Evolutionary conservation across 1,284 basidiomycete species (phyloP).

Genomic region (Cutaneotrichosporon mucoides): DNA sequence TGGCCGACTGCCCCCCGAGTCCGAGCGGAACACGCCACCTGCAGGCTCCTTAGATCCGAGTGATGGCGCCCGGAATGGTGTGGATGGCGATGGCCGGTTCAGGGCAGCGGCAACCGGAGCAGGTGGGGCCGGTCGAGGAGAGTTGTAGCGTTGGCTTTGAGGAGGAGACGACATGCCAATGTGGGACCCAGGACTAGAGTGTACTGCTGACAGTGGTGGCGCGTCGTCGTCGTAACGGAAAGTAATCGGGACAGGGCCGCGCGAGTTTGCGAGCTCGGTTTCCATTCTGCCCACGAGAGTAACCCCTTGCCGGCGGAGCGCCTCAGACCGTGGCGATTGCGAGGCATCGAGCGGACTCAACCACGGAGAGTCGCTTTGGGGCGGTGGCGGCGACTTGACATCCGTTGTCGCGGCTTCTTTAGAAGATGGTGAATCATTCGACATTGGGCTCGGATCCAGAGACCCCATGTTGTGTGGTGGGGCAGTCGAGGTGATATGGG

Average conservation of each 20-base stretch:
- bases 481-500: not conserved
- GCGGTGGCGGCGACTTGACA: not conserved
- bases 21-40: no score
- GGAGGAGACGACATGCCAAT: not conserved
- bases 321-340: not conserved
- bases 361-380: not conserved
- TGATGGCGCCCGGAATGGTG: not conserved
- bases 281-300: constrained; percentile 37
- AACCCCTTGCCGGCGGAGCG: not conserved
- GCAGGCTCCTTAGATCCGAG: no score
- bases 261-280: constrained; percentile 27
- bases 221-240: constrained; percentile 21
- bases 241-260: constrained; percentile 42
- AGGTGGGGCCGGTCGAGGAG: not conserved
- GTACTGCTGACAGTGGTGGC: not conserved
- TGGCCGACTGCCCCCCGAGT: not conserved
- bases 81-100: not conserved
- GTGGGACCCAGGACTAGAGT: no score
- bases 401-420: no score
- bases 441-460: not conserved
- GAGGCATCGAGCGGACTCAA: not conserved
- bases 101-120: not conserved
- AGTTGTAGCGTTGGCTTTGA: not conserved
- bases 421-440: no score
- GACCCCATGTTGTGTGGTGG: not conserved